Base-by-base conservation (phyloP, 129 eudicot species). In the Erigeron canadensis region DNA sequence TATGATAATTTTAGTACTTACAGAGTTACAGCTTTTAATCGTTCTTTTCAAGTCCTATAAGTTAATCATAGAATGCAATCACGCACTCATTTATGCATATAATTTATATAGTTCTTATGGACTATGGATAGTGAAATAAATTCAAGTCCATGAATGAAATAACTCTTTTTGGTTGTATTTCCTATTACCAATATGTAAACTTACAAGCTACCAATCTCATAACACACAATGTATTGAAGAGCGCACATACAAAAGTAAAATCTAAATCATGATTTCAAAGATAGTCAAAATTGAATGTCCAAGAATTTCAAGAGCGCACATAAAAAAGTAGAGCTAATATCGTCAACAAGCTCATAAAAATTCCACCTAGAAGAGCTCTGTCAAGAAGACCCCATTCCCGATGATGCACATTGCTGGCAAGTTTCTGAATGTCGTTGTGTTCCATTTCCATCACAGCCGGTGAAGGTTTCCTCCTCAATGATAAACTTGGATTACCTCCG, bases 311-410 rank as follows among this genome's bases (percentile, higher is more conserved):
- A 71, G 70, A 86, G 63, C 91, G 81, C 46, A 80, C 46, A n/a
- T 71, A 72, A 62, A 81, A 74, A 75, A 76, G 40, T 10, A 83
- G 12, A 51, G 78, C 86, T 43, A 84, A 12, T 51, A 90, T 79
- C 51, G 77, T 87, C 63, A 87, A 75, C 47, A 89, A 79, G 87
- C 98, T 89, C 56, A 81, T 38, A 67, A 86, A 13, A 22, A 87
- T 69, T 64, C 88, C 98, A 64, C 81, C 83, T 22, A 87, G 51
- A 66, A 94, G 89, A 72, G 84, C 83, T 23, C 40, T 79, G 79
- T 94, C 96, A 67, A 87, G 79, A 55, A 72, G 50, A 84, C 73
- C 79, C 96, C 89, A 89, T 44, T 68, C 72, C 40, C 39, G 53
- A 55, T 53, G 62, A 22, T 15, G 50, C 61, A 5, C 45, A 41